Base-by-base conservation (phyloP, 495 filamentous ascomycete genomes). In the Penicillium atrosanguineum region DNA sequence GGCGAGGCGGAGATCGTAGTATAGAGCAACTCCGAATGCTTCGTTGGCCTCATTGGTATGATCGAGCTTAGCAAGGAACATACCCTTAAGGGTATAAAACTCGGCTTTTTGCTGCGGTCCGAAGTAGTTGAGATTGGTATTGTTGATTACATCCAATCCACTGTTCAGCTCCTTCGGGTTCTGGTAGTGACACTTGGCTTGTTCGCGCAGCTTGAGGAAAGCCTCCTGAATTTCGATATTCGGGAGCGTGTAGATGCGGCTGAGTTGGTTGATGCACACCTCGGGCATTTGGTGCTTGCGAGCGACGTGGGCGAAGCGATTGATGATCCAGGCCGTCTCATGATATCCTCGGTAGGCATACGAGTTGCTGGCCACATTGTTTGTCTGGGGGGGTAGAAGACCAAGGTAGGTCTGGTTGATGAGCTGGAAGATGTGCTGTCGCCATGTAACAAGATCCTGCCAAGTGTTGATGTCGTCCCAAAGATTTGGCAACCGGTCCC, bases 171-270 rank as follows among this genome's bases (percentile, higher is more conserved):
- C 95, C 16, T 85, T 84, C 0, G 83, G 85, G 61, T 97, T 96
- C 69, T 97, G 92, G 67, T 97, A 99, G 68, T 97, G 94, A 64
- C 94, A 97, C 67, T 95, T 95, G 25, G 95, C 95, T 65, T 99
- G 95, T 67, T 99, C 95, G 29, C 95, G 77, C 41, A 99, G 72
- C 73, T 99, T 99, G 48, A 99, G 77, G 78, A 99, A 99, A 0
- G 95, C 95, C 67, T 99, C 94, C 69, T 99, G 94, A 48, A 99
- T 99, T 73, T 99, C 95, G 31, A 99, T 99, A 62, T 99, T 99
- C 7, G 95, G 95, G 9, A 99, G 81, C 0, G 94, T 97, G 68
- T 99, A 99, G 61, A 99, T 99, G 46, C 91, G 89, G 63, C 91
- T 95, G 12, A 99, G 82, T 65, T 99, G 95, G 56, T 81, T 88